Evolutionary conservation across 352 stramenopile genomes (phyloP).

Genomic region (Phytophthora melonis): DNA sequence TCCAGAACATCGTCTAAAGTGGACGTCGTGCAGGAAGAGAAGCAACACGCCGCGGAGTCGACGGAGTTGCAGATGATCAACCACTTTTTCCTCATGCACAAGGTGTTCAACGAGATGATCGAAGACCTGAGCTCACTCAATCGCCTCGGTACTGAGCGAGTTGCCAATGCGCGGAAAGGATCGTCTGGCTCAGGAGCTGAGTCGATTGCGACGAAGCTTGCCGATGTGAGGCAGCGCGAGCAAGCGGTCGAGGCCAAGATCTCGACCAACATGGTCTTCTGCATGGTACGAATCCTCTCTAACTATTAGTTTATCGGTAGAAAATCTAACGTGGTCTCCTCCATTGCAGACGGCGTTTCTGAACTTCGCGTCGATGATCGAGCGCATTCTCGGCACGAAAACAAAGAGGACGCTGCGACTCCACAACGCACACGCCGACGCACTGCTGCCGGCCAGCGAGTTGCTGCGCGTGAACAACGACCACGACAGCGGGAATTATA

Average conservation of each 20-base stretch:
- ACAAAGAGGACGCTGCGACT: not conserved
- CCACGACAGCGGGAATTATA: not conserved
- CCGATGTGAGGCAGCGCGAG: conserved; percentile 18
- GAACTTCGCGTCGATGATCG: conserved; percentile 30
- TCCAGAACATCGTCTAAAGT: not conserved
- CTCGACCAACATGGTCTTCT: conserved; percentile 50
- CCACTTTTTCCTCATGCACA: conserved; percentile 54
- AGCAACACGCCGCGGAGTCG: conserved; percentile 4
- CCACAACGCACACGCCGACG: conserved; percentile 13
- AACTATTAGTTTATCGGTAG: not conserved
- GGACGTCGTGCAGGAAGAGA: not conserved
- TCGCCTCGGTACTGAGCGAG: conserved; percentile 39
- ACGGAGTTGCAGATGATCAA: conserved; percentile 53
- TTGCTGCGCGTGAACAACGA: not conserved
- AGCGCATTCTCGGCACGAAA: conserved; percentile 17
- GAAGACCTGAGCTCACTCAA: conserved; percentile 59
- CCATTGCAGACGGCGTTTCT: conserved; percentile 21
- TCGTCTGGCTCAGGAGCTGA: not conserved
- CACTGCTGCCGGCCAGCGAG: conserved; percentile 15
- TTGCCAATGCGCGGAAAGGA: conserved; percentile 21
- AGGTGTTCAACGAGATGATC: conserved; percentile 54
- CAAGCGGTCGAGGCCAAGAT: conserved; percentile 44
- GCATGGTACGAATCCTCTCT: conserved; percentile 34
- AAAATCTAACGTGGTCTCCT: too few relatives aligned
- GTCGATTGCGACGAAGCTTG: not conserved